Conservation (phyloP, 768 basidiomycete species). For the Rhizopogon rudus region DNA sequence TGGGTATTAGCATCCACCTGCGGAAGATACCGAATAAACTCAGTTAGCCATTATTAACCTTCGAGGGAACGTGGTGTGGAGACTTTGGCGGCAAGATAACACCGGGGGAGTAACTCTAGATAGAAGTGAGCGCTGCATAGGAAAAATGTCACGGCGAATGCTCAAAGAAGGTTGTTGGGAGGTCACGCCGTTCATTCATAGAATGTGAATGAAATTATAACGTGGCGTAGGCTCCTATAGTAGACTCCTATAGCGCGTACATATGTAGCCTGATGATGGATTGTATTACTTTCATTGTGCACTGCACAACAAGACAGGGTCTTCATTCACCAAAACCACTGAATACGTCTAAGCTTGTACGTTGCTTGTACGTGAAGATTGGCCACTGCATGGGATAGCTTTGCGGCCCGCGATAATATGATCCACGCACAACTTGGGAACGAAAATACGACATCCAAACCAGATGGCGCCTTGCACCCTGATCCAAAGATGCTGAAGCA, state of each 20-base stretch:
- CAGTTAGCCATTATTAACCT: slow-evolving; percentile 19
- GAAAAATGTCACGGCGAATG: neutral
- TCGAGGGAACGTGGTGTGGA: slow-evolving; percentile 28
- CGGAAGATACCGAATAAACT: slow-evolving; percentile 17
- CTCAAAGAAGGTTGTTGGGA: neutral
- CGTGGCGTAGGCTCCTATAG: neutral
- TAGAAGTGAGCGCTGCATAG: slow-evolving; percentile 5
- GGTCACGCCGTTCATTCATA: neutral
- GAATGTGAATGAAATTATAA: neutral
- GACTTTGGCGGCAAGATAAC: slow-evolving; percentile 18
- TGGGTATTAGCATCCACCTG: neutral
- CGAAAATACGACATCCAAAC: neutral
- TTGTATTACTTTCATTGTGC: neutral
- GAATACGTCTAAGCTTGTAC: neutral
- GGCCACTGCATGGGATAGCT: neutral
- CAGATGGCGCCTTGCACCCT: neutral
- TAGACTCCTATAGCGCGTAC: neutral
- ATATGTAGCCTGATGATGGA: neutral
- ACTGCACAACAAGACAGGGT: neutral
- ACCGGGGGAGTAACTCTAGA: slow-evolving; percentile 9
- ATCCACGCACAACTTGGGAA: too few species aligned
- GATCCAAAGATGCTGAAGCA: neutral
- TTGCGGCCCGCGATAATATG: neutral
- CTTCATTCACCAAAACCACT: neutral
- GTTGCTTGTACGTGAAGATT: neutral